Evolutionary conservation across 2,329 filamentous ascomycete genomes (phyloP), one percentile per base, ranked within the genome.

Genomic region (Sphaerulina vaccinii): DNA sequence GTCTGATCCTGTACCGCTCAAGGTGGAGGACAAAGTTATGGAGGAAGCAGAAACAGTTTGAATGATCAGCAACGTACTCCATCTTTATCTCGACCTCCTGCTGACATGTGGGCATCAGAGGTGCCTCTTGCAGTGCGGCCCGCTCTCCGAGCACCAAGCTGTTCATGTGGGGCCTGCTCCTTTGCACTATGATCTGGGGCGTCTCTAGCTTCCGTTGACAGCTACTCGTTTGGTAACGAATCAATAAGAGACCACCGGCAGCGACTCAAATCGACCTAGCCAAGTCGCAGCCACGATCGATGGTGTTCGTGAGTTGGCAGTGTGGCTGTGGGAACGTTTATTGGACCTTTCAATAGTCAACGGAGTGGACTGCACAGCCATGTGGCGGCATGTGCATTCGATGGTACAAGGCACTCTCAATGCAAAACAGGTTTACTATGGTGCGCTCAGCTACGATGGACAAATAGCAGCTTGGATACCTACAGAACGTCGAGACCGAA

Each of bases 1-100:
- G 16, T 33, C 19, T 41, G 51, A 46, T 35, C 40, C 21, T 22
- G 4, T 43, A 16, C 36, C 45, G 35, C 24, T 43, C 18, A 21
- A 9, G 37, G 52, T 29, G 35, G 44, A 38, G 32, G 49, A 52
- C 36, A 49, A 44, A 37, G 44, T 45, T 40, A 42, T 52, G 39
- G 49, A 39, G 36, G 52, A 33, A n/a, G 44, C 44, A 29, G 52
- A 49, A 29, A 32, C 38, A 27, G 19, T 32, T 24, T 48, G 22
- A n/a, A 50, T 40, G 35, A 45, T 41, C 35, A 27, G 35, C 39
- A 49, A 38, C 40, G n/a, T n/a, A 37, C 45, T 15, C 19, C 23
- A 49, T 35, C 36, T 39, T n/a, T 48, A 24, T 42, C 21, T 36
- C n/a, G 22, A 27, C 23, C 21, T 32, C 16, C 23, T 32, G 3